Percentiles rank a stretch among this genome's conserved stretches.
Conservation (phyloP, 768 basidiomycete genomes). For the Holtermannia corniformis region DNA sequence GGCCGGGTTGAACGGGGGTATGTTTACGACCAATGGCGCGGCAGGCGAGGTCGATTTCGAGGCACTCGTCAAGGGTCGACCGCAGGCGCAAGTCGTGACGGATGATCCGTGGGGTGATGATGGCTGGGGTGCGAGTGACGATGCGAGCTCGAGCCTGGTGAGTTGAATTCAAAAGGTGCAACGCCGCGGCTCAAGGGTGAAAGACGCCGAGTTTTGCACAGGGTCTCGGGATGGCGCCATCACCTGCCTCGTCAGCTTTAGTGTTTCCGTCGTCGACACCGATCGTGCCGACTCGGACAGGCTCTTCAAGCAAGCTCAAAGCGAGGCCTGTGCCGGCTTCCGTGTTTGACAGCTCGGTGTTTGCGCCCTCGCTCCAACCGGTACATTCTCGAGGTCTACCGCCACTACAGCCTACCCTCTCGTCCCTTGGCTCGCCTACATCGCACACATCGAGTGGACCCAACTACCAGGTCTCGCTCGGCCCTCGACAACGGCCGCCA, state of each 20-base stretch:
- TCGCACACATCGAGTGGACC: constrained; percentile 10
- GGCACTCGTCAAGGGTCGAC: constrained; percentile 32
- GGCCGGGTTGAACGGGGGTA: constrained; percentile 42
- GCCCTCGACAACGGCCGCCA: constrained; percentile 7
- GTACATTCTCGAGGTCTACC: not conserved
- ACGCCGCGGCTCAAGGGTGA: too few species aligned
- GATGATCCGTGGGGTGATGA: constrained; percentile 32
- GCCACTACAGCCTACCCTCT: not conserved
- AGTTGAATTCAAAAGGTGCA: not conserved
- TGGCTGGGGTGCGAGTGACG: constrained; percentile 20
- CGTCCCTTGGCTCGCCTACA: constrained; percentile 1
- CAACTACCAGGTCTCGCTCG: constrained; percentile 35
- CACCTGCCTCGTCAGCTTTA: constrained; percentile 12
- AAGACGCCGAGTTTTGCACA: not conserved
- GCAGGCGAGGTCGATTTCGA: constrained; percentile 64
- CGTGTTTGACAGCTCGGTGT: constrained; percentile 32
- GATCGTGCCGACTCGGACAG: constrained; percentile 1
- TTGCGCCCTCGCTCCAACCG: not conserved
- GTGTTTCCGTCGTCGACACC: constrained; percentile 6
- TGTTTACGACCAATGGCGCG: constrained; percentile 44
- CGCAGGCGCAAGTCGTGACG: not conserved
- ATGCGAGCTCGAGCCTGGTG: constrained; percentile 13
- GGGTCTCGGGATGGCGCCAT: not conserved
- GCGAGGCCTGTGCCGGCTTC: constrained; percentile 33
- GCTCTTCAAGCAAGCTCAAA: constrained; percentile 21